Base-by-base conservation (phyloP, 2,329 filamentous ascomycete species). In the Colletotrichum simmondsii region DNA sequence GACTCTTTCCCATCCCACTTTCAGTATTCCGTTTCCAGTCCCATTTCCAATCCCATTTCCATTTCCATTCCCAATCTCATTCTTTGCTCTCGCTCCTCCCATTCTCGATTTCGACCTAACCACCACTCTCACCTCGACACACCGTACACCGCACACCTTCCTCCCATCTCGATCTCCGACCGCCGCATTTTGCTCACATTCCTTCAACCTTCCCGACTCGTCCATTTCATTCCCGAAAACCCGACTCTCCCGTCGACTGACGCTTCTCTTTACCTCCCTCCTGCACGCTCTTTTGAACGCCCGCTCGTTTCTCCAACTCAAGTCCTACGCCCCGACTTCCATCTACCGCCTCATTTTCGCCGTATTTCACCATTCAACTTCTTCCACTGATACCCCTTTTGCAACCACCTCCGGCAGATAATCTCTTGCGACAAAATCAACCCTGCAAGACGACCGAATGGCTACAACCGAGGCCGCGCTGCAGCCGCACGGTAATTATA, bases 401-500 rank as follows among this genome's bases (percentile, higher is more conserved):
- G 46, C 37, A 57, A 56, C 22, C 22, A 62, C 35, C 12, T 42
- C 26, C 32, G 26, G 32, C 46, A 26, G 37, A 35, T 28, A 22
- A 19, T 49, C 14, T 16, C 53, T 14, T 26, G 52, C 30, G 32
- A 19, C 42, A 22, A 30, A 46, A 28, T 22, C n/a, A 22, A 8
- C 19, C 60, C 42, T 2, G 30, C 37, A 65, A 70, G 54, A 42
- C 61, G 64, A 65, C 65, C 75, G 67, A 70, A 77, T 77, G 76
- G 76, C 76, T 65, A 77, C 76, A 62, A 74, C 73, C 14, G 75
- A 77, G 60, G 61, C 74, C 59, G 61, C 65, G 52, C 60, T 73
- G 46, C 75, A 71, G 66, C 71, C 76, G 66, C 76, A 76, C 49
- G 76, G 76, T 77, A 75, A 74, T 19, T 58, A 42, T 19, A 37